These are phyloP conservation scores for Stemphylium vesicarium DNA, from an alignment of 2,329 filamentous ascomycete species.

Conservation along the genomic window DNA sequence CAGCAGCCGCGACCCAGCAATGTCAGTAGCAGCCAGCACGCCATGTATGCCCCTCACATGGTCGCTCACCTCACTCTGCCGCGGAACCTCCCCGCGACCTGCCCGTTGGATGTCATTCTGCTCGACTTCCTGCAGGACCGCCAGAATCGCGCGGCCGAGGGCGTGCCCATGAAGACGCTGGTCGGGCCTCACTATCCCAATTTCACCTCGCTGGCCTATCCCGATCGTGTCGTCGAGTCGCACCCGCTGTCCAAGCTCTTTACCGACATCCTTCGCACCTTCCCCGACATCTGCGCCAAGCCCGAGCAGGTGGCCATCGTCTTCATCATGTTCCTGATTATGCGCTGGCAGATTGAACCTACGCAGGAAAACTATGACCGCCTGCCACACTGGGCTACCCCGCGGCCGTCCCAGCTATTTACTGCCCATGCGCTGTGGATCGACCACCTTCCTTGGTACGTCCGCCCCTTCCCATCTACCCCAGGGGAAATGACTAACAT, in stretches of 20 bases:
- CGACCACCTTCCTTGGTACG: conserved; percentile 76
- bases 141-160: conserved; percentile 69
- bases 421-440: conserved; percentile 79
- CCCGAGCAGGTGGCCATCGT: conserved; percentile 83
- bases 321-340: conserved; percentile 85
- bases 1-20: conserved; percentile 27
- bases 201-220: conserved; percentile 78
- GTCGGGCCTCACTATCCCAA: conserved; percentile 80
- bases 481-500: conserved; percentile 17
- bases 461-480: neutral
- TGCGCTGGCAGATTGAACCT: conserved; percentile 82
- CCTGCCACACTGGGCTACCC: conserved; percentile 75
- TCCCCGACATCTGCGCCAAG: conserved; percentile 77
- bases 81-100: conserved; percentile 70
- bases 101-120: conserved; percentile 78
- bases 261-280: conserved; percentile 83
- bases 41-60: conserved; percentile 39
- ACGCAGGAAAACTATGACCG: conserved; percentile 80
- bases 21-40: conserved; percentile 30
- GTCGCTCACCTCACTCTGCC: conserved; percentile 48
- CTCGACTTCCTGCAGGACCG: conserved; percentile 78
- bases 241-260: conserved; percentile 85
- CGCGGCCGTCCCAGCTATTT: conserved; percentile 69
- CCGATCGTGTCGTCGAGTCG: conserved; percentile 64
- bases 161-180: conserved; percentile 68